These are phyloP conservation scores for Ustilago hordei DNA, from an alignment of 1,284 basidiomycete species.

Conservation along the genomic window DNA sequence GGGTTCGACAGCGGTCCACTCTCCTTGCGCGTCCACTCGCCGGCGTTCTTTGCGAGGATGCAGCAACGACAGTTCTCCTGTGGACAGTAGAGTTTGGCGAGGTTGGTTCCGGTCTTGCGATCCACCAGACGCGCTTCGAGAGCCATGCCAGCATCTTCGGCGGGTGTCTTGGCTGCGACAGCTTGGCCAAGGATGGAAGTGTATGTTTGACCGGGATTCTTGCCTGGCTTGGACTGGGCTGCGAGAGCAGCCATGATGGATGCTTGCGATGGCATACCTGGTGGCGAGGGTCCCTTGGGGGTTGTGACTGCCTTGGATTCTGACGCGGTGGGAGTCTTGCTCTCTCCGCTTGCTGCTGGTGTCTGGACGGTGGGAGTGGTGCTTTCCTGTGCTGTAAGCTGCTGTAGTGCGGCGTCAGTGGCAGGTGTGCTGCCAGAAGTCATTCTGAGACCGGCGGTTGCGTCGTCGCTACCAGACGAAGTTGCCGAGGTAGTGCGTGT, in stretches of 20 bases:
- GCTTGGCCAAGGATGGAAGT: conserved; percentile 66
- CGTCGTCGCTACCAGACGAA: conserved; percentile 34
- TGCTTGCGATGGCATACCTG: conserved; percentile 52
- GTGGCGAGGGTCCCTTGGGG: conserved; percentile 17
- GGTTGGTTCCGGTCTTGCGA: conserved; percentile 53
- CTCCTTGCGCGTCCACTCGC: conserved; percentile 61
- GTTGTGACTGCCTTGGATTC: conserved; percentile 10
- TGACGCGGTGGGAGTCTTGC: background rate
- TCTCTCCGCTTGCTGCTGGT: conserved; percentile 4
- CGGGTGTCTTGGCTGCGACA: conserved; percentile 65
- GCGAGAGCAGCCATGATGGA: conserved; percentile 58
- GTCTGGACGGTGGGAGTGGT: conserved; percentile 3
- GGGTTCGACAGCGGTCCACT: conserved; percentile 59
- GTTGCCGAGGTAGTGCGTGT: conserved; percentile 36
- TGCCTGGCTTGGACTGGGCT: conserved; percentile 45
- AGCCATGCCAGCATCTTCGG: conserved; percentile 63
- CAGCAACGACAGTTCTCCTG: conserved; percentile 64
- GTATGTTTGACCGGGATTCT: conserved; percentile 42
- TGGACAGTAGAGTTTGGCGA: conserved; percentile 64
- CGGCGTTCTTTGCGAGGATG: conserved; percentile 53
- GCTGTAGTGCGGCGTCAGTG: background rate
- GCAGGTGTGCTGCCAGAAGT: conserved; percentile 1
- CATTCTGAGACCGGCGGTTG: conserved; percentile 23
- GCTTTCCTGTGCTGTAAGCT: background rate
- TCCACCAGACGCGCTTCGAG: conserved; percentile 66